Percentiles rank a stretch among this genome's conserved stretches.
These are phyloP conservation scores for Penicillium hesseltinei DNA, from an alignment of 2,329 filamentous ascomycete genomes.

Conservation along the genomic window DNA sequence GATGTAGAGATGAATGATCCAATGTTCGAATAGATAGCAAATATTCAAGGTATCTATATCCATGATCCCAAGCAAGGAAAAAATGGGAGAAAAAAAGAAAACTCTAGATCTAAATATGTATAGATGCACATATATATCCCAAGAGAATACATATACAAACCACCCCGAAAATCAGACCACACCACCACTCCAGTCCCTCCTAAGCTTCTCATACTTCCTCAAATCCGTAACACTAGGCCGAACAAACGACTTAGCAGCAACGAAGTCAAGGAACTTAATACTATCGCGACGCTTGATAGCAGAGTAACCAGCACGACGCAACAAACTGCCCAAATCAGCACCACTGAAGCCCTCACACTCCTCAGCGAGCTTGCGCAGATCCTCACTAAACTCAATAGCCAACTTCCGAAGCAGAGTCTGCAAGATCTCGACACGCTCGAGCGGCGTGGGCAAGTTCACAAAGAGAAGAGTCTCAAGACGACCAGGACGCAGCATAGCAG, in stretches of 20 bases:
- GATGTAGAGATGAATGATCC: not conserved
- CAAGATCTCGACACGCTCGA: conserved; percentile 83
- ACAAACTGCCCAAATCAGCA: conserved; percentile 60
- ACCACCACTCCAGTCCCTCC: conserved; percentile 48
- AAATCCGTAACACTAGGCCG: conserved; percentile 56
- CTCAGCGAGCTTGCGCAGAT: conserved; percentile 64
- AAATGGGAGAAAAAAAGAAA: not conserved
- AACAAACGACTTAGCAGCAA: conserved; percentile 41
- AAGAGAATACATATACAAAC: not conserved
- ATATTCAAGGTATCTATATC: conserved; percentile 11
- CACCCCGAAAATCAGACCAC: conserved; percentile 21
- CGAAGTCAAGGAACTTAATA: conserved; percentile 48
- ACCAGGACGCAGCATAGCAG: conserved; percentile 88
- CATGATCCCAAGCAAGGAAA: conserved; percentile 1
- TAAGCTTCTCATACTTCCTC: conserved; percentile 56
- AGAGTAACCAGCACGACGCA: conserved; percentile 59
- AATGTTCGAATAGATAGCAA: not conserved
- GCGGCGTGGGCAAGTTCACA: conserved; percentile 75
- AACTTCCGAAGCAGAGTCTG: conserved; percentile 59
- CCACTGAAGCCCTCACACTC: conserved; percentile 77
- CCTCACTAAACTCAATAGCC: conserved; percentile 52
- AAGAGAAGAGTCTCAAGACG: conserved; percentile 85
- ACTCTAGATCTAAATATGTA: not conserved
- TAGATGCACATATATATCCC: not conserved
- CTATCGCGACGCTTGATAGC: conserved; percentile 51